Base-by-base conservation (phyloP, 177 flowering plant genomes). In the Tripterygium wilfordii region DNA sequence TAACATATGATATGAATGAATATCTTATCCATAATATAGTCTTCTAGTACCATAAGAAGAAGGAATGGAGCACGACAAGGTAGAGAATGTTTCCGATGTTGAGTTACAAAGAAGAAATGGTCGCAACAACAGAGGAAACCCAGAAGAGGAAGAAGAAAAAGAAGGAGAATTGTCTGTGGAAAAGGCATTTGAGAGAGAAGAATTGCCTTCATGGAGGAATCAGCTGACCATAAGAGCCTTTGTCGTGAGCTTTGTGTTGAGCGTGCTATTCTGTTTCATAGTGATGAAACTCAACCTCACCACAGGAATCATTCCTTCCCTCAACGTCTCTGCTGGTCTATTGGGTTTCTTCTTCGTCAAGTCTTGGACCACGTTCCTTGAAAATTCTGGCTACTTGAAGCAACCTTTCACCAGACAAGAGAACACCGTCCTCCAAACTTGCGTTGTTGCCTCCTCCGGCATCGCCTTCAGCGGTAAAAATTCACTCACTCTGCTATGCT, bases 271-370 rank as follows among this genome's bases (percentile, higher is more conserved):
- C 46, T 20, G 21, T 4, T 56, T 56, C 53, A 29, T 56, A 2
- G 53, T 56, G 4, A 56, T 56, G 60, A 56, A 56, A 25, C 53
- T 56, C 20, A 56, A 46, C 22, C 53, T 56, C 39, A 56, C 60
- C 10, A 56, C 51, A 22, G 60, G 60, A 5, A 56, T 56, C 19
- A 56, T 56, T 18, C 60, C 60, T 4, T 46, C 51, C 0, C 52
- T 56, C 37, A 56, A 56, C 18, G 52, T 56, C 29, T n/a, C n/a
- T n/a, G n/a, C n/a, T n/a, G n/a, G n/a, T n/a, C n/a, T n/a, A n/a
- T n/a, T n/a, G n/a, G n/a, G 60, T 1, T 56, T 46, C 60, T 56
- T 46, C 39, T 56, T 56, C 15, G 53, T 56, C 42, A 47, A 39
- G 47, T 31, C 52, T 1, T 56, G 60, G 60, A 48, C 60, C 10